Evolutionary conservation across 768 basidiomycete genomes (phyloP), one percentile per base, ranked within the genome.

Genomic region (Omphalotus guepiniiformis): DNA sequence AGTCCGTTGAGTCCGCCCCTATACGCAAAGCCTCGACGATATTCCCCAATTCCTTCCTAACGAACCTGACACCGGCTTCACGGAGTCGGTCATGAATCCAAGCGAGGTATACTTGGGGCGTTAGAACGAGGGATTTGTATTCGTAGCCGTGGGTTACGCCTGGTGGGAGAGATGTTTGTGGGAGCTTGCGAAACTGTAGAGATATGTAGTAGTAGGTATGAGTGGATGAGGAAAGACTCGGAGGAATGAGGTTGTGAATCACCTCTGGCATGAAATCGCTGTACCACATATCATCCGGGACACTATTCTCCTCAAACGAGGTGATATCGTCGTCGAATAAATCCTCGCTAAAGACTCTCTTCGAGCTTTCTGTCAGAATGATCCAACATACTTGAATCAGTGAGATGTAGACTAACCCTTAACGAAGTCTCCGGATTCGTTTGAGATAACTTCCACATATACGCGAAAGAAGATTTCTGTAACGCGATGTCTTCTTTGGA

Each of bases 371-470:
- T n/a, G n/a, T n/a, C n/a, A n/a, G n/a, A n/a, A n/a, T n/a, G n/a
- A n/a, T n/a, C n/a, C n/a, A n/a, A n/a, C n/a, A n/a, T n/a, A n/a
- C n/a, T n/a, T n/a, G n/a, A n/a, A n/a, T n/a, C n/a, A n/a, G n/a
- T n/a, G n/a, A n/a, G n/a, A n/a, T n/a, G n/a, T n/a, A n/a, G n/a
- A 19, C 28, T 11, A 21, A 46, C 44, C 35, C 28, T 46, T 21
- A 46, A 21, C 7, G 34, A 32, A 18, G 23, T 36, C 9, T 46
- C 44, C 16, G 44, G 44, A 37, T 37, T 19, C 23, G 44, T 34
- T 35, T 46, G 34, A 12, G 44, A 22, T 16, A 46, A 18, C 21
- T 46, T 46, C 44, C 44, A 46, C 44, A 46, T 46, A 27, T 46
- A 46, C 21, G 34, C 38, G 38, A 47, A 47, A 3, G 46, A 47